Evolutionary conservation across 1,284 basidiomycete genomes (phyloP).

Genomic region (Melanopsichium pennsylvanicum): DNA sequence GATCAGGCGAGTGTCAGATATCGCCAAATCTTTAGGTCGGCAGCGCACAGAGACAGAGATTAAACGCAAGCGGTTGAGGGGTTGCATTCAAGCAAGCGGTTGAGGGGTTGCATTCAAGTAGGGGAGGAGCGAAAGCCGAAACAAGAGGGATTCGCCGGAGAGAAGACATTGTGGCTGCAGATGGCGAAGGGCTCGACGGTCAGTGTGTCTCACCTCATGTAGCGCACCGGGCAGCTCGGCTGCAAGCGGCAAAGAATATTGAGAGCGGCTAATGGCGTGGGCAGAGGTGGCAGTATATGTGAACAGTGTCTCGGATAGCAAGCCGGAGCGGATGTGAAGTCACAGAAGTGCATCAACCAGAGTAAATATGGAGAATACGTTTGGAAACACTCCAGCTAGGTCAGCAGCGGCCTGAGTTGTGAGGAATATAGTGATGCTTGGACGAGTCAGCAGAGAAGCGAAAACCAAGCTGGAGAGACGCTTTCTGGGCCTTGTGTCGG

Average conservation of each 20-base stretch:
- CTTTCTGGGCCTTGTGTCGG: slow-evolving; percentile 4
- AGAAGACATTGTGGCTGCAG: slow-evolving; percentile 5
- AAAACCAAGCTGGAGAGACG: not conserved
- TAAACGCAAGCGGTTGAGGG: not conserved
- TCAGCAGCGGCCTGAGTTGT: too few species aligned
- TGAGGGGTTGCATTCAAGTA: not conserved
- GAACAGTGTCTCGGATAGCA: slow-evolving; percentile 11
- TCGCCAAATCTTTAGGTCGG: not conserved
- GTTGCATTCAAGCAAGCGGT: slow-evolving; percentile 1
- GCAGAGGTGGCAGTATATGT: not conserved
- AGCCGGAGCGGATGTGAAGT: slow-evolving; percentile 11
- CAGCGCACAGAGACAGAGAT: too few species aligned
- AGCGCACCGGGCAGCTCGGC: not conserved
- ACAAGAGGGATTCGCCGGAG: not conserved
- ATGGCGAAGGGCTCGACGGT: not conserved
- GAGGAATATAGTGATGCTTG: too few species aligned
- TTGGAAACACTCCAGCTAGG: too few species aligned
- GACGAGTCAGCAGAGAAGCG: not conserved
- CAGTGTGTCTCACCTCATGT: slow-evolving; percentile 4
- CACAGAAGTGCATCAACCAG: not conserved
- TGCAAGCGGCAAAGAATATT: slow-evolving; percentile 6
- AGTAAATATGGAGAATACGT: too few species aligned
- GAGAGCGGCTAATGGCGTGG: not conserved
- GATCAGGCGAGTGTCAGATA: slow-evolving; percentile 6
- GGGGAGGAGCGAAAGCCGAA: slow-evolving; percentile 1